A percentile compares a stretch with the other conserved stretches of the same genome.
Evolutionary conservation across 257 asterid species (phyloP).

Genomic region (Perilla frutescens): DNA sequence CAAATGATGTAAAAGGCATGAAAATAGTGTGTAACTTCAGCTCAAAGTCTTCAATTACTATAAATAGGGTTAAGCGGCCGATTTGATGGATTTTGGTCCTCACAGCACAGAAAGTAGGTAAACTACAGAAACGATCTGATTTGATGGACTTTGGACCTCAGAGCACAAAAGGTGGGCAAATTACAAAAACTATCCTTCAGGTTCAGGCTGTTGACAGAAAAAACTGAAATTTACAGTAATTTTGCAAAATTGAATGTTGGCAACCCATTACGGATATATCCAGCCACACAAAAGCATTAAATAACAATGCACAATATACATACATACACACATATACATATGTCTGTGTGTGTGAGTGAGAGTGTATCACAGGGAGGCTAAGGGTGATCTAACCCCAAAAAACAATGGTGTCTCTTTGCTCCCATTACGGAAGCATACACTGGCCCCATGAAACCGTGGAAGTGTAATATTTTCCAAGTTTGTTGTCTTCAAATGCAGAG

Average conservation of each 20-base stretch:
- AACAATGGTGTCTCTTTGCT: background rate
- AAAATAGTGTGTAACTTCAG: background rate
- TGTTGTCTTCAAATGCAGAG: background rate
- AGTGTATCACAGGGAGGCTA: background rate
- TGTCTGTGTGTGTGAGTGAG: background rate
- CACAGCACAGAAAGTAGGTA: background rate
- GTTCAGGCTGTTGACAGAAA: background rate
- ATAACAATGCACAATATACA: background rate
- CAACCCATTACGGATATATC: background rate
- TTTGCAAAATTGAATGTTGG: background rate
- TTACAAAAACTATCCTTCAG: background rate
- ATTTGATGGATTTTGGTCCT: background rate
- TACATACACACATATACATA: background rate
- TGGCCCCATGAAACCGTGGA: background rate
- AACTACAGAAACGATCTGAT: background rate
- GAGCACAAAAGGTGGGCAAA: background rate
- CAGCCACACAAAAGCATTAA: background rate
- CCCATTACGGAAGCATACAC: background rate
- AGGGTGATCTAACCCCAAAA: background rate
- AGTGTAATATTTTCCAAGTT: background rate
- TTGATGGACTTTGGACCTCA: background rate
- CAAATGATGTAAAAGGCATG: conserved; percentile 21
- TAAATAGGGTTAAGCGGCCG: background rate
- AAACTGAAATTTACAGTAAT: background rate
- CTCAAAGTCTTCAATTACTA: background rate